A percentile compares a stretch with the other conserved stretches of the same genome.
phyloP scores from a whole-genome alignment of 2,329 filamentous ascomycete species.

The Xylaria sp. region DNA sequence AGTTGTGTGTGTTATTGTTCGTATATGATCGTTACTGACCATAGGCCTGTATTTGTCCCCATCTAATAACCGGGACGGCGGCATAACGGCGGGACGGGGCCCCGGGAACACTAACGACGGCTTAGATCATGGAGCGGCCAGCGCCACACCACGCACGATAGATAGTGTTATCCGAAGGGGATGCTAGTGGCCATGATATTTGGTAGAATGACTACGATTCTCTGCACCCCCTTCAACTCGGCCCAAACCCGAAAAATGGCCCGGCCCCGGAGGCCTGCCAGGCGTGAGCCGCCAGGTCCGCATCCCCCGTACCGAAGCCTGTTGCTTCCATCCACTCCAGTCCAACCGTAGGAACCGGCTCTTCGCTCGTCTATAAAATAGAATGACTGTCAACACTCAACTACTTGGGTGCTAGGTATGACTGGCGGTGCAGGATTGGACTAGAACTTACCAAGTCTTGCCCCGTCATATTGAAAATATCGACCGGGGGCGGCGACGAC shows the following conservation, averaged over 20 bases:
- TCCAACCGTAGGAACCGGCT: not conserved
- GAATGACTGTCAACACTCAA: not conserved
- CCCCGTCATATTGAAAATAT: slow-evolving; percentile 5
- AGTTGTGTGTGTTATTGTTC: not conserved
- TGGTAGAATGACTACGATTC: not conserved
- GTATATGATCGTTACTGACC: not conserved
- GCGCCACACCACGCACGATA: not conserved
- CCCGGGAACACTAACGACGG: not conserved
- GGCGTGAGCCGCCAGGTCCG: not conserved
- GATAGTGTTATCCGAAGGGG: not conserved
- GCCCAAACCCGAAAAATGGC: slow-evolving; percentile 13
- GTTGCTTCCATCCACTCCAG: slow-evolving; percentile 17
- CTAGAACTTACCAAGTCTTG: slow-evolving; percentile 17
- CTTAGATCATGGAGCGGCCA: not conserved
- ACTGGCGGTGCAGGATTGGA: not conserved
- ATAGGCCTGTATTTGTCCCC: not conserved
- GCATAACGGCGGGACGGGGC: not conserved
- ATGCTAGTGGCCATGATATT: not conserved
- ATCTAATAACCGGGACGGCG: not conserved
- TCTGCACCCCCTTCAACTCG: not conserved
- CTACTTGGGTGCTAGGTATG: not conserved
- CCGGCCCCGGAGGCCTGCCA: not conserved
- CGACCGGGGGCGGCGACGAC: not conserved
- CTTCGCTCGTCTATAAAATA: slow-evolving; percentile 1
- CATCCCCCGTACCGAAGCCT: not conserved